Evolutionary conservation across 2,329 filamentous ascomycete genomes (phyloP), one percentile per base, ranked within the genome.

Genomic region (Pseudogymnoascus sp.): DNA sequence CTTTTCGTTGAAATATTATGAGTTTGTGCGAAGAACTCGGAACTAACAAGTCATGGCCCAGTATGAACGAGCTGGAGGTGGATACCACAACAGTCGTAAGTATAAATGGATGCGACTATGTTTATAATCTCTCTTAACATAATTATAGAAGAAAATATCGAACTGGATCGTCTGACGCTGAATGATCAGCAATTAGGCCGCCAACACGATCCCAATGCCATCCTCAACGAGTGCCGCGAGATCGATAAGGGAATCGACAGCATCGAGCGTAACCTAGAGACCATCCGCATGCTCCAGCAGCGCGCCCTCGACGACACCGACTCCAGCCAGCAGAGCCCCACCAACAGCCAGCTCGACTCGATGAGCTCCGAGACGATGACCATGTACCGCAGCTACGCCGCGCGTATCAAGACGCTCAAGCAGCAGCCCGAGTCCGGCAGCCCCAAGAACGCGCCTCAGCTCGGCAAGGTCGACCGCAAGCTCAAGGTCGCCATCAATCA

Each of bases 201-300:
- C 59, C 73, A 79, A 69, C 70, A 76, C 69, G 85, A 91, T 74
- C 86, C 89, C 49, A 92, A 91, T 73, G 84, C 84, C 63, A 89
- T 96, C 68, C 83, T 97, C 65, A 91, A 96, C 77, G 88, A 95
- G 75, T 95, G 91, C 77, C 84, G 86, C 64, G 86, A 90, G 53
- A 89, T 97, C 73, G 88, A 92, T 74, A 80, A 84, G 64, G 88
- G 87, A 43, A 89, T 97, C 71, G 84, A 89, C 66, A 80, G 86
- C 64, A 85, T 97, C 71, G 86, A 92, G 71, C 77, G 78, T 66
- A 89, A 89, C 70, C 84, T 96, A 36, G 82, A 86, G 67, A 84
- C 89, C 71, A 84, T 96, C 59, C 84, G 86, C 70, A 82, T 82
- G 74, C 80, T 91, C 38, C 70, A 69, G 62, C 83, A 84, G 72